phyloP scores from a whole-genome alignment of 225 moss, liverwort and hornwort species.

The Pseudoscleropodium purum region DNA sequence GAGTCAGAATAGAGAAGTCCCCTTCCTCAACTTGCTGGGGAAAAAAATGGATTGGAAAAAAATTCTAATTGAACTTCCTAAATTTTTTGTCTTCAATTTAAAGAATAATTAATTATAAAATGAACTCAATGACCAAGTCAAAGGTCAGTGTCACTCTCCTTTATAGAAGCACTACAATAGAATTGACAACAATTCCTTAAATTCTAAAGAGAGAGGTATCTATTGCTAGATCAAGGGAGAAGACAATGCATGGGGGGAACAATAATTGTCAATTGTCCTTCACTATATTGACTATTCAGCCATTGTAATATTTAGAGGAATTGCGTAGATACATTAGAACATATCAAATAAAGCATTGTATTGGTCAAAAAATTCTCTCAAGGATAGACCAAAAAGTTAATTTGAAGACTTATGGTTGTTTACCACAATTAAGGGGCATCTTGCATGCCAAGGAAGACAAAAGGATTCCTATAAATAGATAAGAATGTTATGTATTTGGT shows the following conservation, averaged over 20 bases:
- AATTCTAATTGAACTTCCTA: rapidly evolving
- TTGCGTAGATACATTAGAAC: rapidly evolving
- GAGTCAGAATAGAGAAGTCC: neutral
- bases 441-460: neutral
- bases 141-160: neutral
- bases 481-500: neutral
- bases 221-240: too few species aligned
- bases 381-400: rapidly evolving
- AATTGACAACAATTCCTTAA: neutral
- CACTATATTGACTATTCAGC: too few species aligned
- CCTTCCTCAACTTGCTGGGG: rapidly evolving
- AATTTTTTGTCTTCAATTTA: rapidly evolving
- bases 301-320: too few species aligned
- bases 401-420: neutral
- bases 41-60: rapidly evolving
- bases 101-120: rapidly evolving
- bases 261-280: too few species aligned
- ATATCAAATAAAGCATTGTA: rapidly evolving
- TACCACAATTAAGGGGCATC: rapidly evolving
- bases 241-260: rapidly evolving
- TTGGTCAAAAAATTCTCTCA: rapidly evolving
- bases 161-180: rapidly evolving
- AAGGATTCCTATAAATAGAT: rapidly evolving
- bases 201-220: neutral
- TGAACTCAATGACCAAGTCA: neutral